A percentile compares a stretch with the other conserved stretches of the same genome.
phyloP scores from a whole-genome alignment of 352 stramenopile species.

The Albugo laibachii region DNA sequence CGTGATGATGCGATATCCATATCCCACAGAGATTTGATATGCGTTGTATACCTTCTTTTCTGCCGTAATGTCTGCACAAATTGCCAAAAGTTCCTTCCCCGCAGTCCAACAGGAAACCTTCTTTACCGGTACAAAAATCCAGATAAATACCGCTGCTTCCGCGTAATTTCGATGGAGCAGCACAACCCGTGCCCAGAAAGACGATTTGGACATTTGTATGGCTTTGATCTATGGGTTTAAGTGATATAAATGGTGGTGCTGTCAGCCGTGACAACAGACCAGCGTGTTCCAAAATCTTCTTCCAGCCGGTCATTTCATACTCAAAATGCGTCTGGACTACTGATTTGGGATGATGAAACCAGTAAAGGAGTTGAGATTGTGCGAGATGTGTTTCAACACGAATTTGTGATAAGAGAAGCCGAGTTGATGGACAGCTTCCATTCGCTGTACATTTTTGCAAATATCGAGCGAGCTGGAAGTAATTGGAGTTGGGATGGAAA shows the following conservation, averaged over 20 bases:
- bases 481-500: constrained; percentile 3
- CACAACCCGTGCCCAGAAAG: constrained; percentile 93
- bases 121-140: constrained; percentile 27
- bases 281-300: constrained; percentile 10
- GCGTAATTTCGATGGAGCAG: constrained; percentile 95
- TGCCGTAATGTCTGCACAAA: constrained; percentile 33
- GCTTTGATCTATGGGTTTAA: too few species aligned
- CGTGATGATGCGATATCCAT: constrained; percentile 96
- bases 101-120: constrained; percentile 87
- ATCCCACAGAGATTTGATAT: constrained; percentile 71
- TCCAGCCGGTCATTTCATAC: neutral
- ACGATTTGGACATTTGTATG: constrained; percentile 38
- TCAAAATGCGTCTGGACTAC: too few species aligned
- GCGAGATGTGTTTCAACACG: constrained; percentile 2
- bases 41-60: constrained; percentile 9
- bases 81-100: constrained; percentile 92
- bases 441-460: too few species aligned
- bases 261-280: constrained; percentile 26
- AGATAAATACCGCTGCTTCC: constrained; percentile 94
- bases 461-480: neutral
- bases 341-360: too few species aligned
- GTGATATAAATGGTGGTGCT: neutral
- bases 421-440: too few species aligned
- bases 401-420: neutral
- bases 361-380: constrained; percentile 1